Evolutionary conservation across 768 basidiomycete species (phyloP), one percentile per base, ranked within the genome.

Genomic region (Sarcodon sp.): DNA sequence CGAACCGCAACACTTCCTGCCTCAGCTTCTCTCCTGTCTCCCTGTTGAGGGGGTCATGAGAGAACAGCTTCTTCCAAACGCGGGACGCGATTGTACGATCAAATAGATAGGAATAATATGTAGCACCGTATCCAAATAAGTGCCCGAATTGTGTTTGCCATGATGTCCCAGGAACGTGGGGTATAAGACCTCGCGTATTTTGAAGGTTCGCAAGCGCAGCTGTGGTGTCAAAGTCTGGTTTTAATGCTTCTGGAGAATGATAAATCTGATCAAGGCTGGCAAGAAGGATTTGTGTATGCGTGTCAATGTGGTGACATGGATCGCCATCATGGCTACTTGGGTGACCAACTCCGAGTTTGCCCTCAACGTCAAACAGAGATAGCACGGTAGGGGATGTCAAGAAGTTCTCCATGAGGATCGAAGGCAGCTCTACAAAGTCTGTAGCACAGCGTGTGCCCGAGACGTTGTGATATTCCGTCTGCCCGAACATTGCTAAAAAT

Each of bases 371-470:
- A 58, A 91, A 88, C 13, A 94, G 76, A 5, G 84, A 79, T 18
- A 98, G 76, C 31, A 98, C 89, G 11, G 68, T 64, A 0, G 88
- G 78, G 0, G 93, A 94, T 37, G 76, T 83, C 37, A 94, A 76
- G 70, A 99, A 97, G 59, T 92, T 90, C 61, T 99, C 96, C 96
- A 98, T 98, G 16, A 99, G 77, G 57, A 98, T 92, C 8, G 94
- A 98, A 0, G 96, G 96, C 6, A 99, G 70, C 60, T 99, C 96
- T 50, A 97, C 94, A 58, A 99, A 96, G 61, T 99, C 96, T 0
- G 96, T 99, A 0, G 96, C 89, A 61, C 92, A 96, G 15, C 96
- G 87, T 1, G 96, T 99, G 12, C 96, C 96, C 0, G 93, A 83
- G 5, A 98, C 92, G 58, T 97, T 98, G 61, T 98, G 94, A 59